Evolutionary conservation across 2,329 filamentous ascomycete genomes (phyloP), one percentile per base, ranked within the genome.

Genomic region (Xylariaceae sp.): DNA sequence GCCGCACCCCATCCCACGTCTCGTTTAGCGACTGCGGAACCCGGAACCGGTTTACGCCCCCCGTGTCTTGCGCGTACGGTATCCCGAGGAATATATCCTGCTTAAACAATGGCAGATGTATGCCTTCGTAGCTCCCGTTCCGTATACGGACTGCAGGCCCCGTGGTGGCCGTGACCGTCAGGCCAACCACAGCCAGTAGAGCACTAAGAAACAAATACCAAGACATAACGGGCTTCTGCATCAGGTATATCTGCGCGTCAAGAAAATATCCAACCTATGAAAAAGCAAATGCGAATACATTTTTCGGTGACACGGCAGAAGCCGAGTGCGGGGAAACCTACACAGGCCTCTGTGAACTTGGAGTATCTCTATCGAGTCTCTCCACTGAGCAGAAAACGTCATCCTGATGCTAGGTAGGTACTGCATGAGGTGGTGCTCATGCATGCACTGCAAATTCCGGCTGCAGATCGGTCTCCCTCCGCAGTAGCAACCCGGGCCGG

Each of bases 81-180:
- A 76, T 73, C 9, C 75, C 75, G 2, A 78, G 65, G 48, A 78
- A 78, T n/a, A 64, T 69, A 45, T 77, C 74, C 50, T 83, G 81
- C 24, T 77, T 63, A 53, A 73, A 76, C 5, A 55, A 52, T 3
- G 69, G 45, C 28, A 71, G 69, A 54, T 71, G 60, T 12, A 73
- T 17, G 6, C 75, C 75, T 12, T 68, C 60, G 43, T 76, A 76
- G 2, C 69, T 73, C n/a, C 75, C 76, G 41, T 76, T 77, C 23
- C 45, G 63, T 23, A 68, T 52, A 2, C 58, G 56, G 16, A 67
- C 67, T 21, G 63, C 55, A 16, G 69, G 67, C 12, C 61, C 51
- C 4, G 52, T 41, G 7, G 47, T 49, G 8, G 54, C 12, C 4
- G 26, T 19, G n/a, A 33, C 28, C 14, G 17, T 14, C 17, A 37